These are phyloP conservation scores for Datisca glomerata DNA, from an alignment of 306 rosid genomes.

Conservation along the genomic window DNA sequence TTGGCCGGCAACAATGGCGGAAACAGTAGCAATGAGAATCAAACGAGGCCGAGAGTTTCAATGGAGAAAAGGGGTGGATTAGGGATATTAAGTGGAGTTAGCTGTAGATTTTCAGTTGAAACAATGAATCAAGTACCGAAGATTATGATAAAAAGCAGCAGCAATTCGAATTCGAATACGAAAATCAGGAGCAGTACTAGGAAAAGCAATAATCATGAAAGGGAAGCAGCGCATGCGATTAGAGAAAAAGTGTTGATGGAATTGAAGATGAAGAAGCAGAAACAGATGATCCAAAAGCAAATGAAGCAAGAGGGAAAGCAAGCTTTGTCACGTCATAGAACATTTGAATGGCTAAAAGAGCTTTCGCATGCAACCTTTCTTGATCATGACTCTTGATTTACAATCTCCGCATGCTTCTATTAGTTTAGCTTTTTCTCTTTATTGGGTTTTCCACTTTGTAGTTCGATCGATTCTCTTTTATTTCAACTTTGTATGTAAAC, in stretches of 20 bases:
- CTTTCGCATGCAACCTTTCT: constrained; percentile 19
- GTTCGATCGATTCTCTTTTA: too few relatives aligned
- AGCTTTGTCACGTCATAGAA: constrained; percentile 13
- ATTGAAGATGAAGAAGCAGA: constrained; percentile 26
- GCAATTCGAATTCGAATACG: constrained; percentile 12
- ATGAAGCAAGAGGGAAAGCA: constrained; percentile 9
- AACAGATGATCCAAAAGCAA: constrained; percentile 1
- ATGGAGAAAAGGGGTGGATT: constrained; percentile 23
- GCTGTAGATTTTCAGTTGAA: constrained; percentile 50
- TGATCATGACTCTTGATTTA: neutral
- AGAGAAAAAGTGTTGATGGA: constrained; percentile 31
- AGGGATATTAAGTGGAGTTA: constrained; percentile 32
- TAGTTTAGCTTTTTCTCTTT: neutral
- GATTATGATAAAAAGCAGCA: constrained; percentile 17
- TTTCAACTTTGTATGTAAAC: too few relatives aligned
- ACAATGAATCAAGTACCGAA: constrained; percentile 29
- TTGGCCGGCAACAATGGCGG: neutral
- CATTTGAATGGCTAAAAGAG: constrained; percentile 17
- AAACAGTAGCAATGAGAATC: neutral
- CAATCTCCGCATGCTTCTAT: neutral
- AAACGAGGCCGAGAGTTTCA: neutral
- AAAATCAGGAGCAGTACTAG: constrained; percentile 15
- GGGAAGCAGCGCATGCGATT: constrained; percentile 24
- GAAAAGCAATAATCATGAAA: neutral
- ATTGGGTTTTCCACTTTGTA: neutral